Conservation (phyloP, 1,139 yeast species). For the Suhomyces bolitotheri region DNA sequence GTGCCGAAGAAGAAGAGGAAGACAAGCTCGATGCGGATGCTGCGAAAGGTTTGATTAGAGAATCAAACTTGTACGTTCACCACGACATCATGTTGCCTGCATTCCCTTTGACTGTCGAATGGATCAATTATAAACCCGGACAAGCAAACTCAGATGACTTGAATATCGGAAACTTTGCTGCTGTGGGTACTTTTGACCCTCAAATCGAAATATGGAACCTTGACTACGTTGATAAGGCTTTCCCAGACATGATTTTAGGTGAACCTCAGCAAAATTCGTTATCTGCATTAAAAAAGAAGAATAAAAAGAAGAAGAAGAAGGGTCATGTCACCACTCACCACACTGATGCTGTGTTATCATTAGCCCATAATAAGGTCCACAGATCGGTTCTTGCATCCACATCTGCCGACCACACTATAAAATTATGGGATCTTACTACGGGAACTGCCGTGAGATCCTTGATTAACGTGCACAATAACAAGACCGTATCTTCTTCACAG, state of each 20-base stretch:
- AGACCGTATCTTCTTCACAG: constrained; percentile 81
- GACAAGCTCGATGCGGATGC: constrained; percentile 65
- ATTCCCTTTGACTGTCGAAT: constrained; percentile 94
- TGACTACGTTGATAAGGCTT: constrained; percentile 89
- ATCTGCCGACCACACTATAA: constrained; percentile 92
- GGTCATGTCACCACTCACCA: constrained; percentile 75
- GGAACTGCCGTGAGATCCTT: constrained; percentile 76
- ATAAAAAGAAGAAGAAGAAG: constrained; percentile 46
- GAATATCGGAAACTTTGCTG: constrained; percentile 84
- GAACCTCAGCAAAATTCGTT: constrained; percentile 59
- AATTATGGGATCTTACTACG: constrained; percentile 86
- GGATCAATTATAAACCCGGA: constrained; percentile 78
- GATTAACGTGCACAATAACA: constrained; percentile 56
- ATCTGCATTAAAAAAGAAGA: constrained; percentile 42
- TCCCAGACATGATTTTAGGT: constrained; percentile 91
- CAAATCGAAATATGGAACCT: constrained; percentile 96
- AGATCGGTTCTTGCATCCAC: constrained; percentile 89
- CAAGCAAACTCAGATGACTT: constrained; percentile 31
- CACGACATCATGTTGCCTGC: constrained; percentile 97
- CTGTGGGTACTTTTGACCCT: constrained; percentile 96
- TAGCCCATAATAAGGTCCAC: constrained; percentile 78
- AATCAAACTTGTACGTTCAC: constrained; percentile 80
- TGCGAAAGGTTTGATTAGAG: constrained; percentile 70
- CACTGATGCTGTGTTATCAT: constrained; percentile 88
- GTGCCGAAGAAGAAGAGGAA: constrained; percentile 57